Percentiles rank a stretch among this genome's conserved stretches.
Evolutionary conservation across 2,329 filamentous ascomycete species (phyloP).

Genomic region (Basipetospora chlamydospora): DNA sequence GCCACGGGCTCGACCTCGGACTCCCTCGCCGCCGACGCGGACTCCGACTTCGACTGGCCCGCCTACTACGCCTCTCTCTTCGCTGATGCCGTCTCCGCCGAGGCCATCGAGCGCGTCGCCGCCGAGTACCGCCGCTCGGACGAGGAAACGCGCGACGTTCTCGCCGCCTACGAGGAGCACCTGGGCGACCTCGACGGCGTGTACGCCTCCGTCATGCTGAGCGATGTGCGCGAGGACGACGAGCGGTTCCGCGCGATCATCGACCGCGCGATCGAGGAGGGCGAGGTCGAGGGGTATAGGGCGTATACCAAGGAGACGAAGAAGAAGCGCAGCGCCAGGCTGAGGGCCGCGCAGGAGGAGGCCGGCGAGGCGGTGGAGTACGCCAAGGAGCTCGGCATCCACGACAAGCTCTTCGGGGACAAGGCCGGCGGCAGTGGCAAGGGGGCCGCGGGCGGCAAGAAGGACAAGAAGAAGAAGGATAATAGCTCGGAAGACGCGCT

Average conservation of each 20-base stretch:
- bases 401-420: constrained; percentile 50
- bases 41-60: constrained; percentile 84
- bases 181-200: constrained; percentile 64
- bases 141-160: constrained; percentile 67
- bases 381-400: constrained; percentile 59
- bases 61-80: constrained; percentile 82
- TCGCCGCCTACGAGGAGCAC: constrained; percentile 58
- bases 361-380: constrained; percentile 59
- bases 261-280: constrained; percentile 58
- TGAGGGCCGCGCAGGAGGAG: constrained; percentile 51
- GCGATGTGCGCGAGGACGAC: constrained; percentile 71
- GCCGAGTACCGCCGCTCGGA: constrained; percentile 70
- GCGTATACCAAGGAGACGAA: constrained; percentile 63
- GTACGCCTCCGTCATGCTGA: constrained; percentile 78
- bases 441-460: constrained; percentile 16
- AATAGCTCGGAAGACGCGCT: constrained; percentile 37
- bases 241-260: constrained; percentile 71
- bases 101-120: constrained; percentile 63
- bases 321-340: constrained; percentile 42
- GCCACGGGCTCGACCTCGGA: constrained; percentile 80
- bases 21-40: constrained; percentile 55
- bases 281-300: constrained; percentile 50
- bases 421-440: constrained; percentile 23
- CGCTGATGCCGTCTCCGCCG: constrained; percentile 56
- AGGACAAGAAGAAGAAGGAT: constrained; percentile 22